These are phyloP conservation scores for Nicotiana benthamiana DNA, from an alignment of 257 asterid genomes.

Conservation along the genomic window DNA sequence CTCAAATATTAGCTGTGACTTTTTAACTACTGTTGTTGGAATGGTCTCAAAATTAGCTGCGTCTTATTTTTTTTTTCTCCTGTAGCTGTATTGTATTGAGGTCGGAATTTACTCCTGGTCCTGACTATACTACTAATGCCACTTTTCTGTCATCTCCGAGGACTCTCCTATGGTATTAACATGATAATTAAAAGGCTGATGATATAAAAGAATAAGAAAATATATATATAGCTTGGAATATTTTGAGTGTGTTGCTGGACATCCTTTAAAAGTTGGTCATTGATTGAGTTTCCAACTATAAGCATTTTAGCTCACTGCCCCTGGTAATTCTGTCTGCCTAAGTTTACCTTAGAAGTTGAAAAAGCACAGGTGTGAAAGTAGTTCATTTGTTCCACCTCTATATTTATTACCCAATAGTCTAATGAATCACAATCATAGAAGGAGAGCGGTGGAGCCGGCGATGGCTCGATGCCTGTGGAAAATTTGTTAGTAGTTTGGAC, in stretches of 20 bases:
- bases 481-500: neutral
- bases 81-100: neutral
- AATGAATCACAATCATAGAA: neutral
- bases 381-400: neutral
- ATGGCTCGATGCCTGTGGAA: neutral
- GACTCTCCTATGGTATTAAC: neutral
- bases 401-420: neutral
- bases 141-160: neutral
- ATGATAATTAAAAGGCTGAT: neutral
- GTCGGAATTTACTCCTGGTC: neutral
- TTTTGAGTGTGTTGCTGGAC: neutral
- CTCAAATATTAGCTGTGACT: neutral
- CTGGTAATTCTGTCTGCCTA: neutral
- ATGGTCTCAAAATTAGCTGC: neutral
- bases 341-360: neutral
- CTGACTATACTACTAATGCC: neutral
- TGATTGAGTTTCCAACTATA: neutral
- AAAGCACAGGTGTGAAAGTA: neutral
- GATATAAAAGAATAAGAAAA: neutral
- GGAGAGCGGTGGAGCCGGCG: neutral
- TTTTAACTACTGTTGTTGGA: neutral
- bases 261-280: neutral
- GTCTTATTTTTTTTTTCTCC: neutral
- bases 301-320: neutral
- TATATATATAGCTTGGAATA: neutral